phyloP scores from a whole-genome alignment of 2,329 filamentous ascomycete genomes.

The Neofusicoccum umdonicola region DNA sequence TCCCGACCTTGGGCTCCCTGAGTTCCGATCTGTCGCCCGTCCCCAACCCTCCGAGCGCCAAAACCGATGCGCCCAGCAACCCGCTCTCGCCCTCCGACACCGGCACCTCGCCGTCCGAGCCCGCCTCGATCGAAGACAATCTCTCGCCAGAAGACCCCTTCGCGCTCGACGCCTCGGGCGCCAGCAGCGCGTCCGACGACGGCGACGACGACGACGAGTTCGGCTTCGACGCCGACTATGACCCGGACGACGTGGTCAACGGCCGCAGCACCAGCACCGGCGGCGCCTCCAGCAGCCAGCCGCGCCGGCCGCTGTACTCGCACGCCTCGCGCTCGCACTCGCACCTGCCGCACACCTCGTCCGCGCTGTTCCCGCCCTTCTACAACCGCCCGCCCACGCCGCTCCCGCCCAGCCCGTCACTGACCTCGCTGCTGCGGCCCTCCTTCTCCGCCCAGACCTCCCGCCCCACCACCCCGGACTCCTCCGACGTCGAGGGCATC shows the following conservation, averaged over 20 bases:
- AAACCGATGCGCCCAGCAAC: constrained; percentile 19
- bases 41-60: constrained; percentile 17
- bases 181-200: constrained; percentile 13
- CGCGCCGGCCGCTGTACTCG: constrained; percentile 39
- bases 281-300: constrained; percentile 19
- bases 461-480: constrained; percentile 80
- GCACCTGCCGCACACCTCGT: constrained; percentile 39
- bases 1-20: constrained; percentile 42
- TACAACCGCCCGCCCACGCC: constrained; percentile 97
- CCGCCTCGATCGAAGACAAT: constrained; percentile 39
- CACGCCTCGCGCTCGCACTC: constrained; percentile 45
- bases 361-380: constrained; percentile 72
- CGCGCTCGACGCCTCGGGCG: constrained; percentile 21
- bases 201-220: constrained; percentile 10
- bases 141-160: constrained; percentile 27
- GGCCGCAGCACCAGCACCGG: constrained; percentile 6
- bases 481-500: constrained; percentile 72
- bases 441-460: constrained; percentile 62
- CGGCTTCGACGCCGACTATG: constrained; percentile 1
- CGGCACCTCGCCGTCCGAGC: constrained; percentile 33
- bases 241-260: neutral
- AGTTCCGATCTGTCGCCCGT: constrained; percentile 21
- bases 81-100: constrained; percentile 23
- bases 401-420: constrained; percentile 83
- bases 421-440: constrained; percentile 84